phyloP scores from a whole-genome alignment of 2,329 filamentous ascomycete genomes.

The Penicillium sp. region DNA sequence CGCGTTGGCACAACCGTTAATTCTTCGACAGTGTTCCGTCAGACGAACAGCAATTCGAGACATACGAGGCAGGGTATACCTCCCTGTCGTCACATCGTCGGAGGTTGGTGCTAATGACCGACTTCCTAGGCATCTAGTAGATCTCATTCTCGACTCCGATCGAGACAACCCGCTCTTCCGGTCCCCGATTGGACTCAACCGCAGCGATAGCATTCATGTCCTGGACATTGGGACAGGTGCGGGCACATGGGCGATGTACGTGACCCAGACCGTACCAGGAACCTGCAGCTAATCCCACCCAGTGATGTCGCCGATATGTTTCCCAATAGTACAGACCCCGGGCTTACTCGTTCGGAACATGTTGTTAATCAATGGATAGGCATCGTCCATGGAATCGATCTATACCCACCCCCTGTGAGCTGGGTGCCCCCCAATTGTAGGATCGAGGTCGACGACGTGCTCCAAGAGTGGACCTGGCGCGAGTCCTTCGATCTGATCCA shows the following conservation, averaged over 20 bases:
- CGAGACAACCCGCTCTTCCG: slow-evolving; percentile 13
- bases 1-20: not conserved
- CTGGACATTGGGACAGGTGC: slow-evolving; percentile 7
- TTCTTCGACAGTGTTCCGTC: slow-evolving; percentile 14
- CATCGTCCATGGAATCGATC: slow-evolving; percentile 23
- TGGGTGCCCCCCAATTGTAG: slow-evolving; percentile 31
- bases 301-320: slow-evolving; percentile 24
- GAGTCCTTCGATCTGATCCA: slow-evolving; percentile 28
- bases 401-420: slow-evolving; percentile 24
- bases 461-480: slow-evolving; percentile 24
- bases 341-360: not conserved
- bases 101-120: slow-evolving; percentile 18
- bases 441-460: slow-evolving; percentile 28
- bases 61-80: slow-evolving; percentile 17
- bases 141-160: slow-evolving; percentile 14
- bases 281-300: slow-evolving; percentile 3
- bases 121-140: slow-evolving; percentile 12
- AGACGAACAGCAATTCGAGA: slow-evolving; percentile 17
- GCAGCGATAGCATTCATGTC: slow-evolving; percentile 3
- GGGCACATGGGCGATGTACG: slow-evolving; percentile 11
- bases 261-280: not conserved
- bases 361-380: slow-evolving; percentile 8
- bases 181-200: slow-evolving; percentile 10
- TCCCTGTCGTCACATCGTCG: not conserved
- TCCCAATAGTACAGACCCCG: slow-evolving; percentile 8